Percentiles rank a stretch among this genome's conserved stretches.
phyloP scores from a whole-genome alignment of 2,329 filamentous ascomycete genomes.

The Aureobasidium sp. region DNA sequence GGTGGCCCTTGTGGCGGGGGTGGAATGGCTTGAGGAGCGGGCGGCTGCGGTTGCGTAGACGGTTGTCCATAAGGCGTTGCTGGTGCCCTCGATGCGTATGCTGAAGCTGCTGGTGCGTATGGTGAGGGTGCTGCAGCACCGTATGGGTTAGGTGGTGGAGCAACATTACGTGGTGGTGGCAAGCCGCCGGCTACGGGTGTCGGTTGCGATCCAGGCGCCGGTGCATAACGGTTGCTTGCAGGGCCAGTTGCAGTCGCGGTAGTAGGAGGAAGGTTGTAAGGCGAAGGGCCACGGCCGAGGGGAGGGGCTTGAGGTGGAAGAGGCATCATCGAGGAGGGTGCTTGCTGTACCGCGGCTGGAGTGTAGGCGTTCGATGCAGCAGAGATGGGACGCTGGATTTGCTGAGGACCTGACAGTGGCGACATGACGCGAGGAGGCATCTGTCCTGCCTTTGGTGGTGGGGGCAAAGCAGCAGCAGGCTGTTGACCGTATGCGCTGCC shows the following conservation, averaged over 20 bases:
- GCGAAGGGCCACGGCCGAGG: slow-evolving; percentile 68
- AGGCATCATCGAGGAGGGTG: slow-evolving; percentile 30
- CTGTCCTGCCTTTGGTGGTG: slow-evolving; percentile 72
- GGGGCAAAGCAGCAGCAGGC: slow-evolving; percentile 64
- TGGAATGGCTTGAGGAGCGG: slow-evolving; percentile 30
- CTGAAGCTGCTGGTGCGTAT: slow-evolving; percentile 19
- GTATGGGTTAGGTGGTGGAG: slow-evolving; percentile 38
- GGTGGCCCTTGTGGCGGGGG: slow-evolving; percentile 34
- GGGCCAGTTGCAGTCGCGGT: slow-evolving; percentile 46
- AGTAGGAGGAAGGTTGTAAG: slow-evolving; percentile 75
- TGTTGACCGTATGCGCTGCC: slow-evolving; percentile 49
- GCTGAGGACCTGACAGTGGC: slow-evolving; percentile 49
- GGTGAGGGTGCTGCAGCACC: slow-evolving; percentile 20
- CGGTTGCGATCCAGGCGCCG: slow-evolving; percentile 51
- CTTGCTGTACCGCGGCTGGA: slow-evolving; percentile 36
- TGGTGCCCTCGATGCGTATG: not conserved
- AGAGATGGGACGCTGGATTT: slow-evolving; percentile 42
- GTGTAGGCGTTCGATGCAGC: slow-evolving; percentile 57
- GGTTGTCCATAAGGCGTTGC: slow-evolving; percentile 32
- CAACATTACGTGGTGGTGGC: slow-evolving; percentile 36
- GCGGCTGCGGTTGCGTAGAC: slow-evolving; percentile 30
- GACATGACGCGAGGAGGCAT: slow-evolving; percentile 62
- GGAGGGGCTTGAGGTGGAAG: slow-evolving; percentile 45
- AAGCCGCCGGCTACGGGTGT: slow-evolving; percentile 28
- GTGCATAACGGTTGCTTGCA: slow-evolving; percentile 67